Conservation (phyloP, 768 basidiomycete species). For the Podaxis sp. region DNA sequence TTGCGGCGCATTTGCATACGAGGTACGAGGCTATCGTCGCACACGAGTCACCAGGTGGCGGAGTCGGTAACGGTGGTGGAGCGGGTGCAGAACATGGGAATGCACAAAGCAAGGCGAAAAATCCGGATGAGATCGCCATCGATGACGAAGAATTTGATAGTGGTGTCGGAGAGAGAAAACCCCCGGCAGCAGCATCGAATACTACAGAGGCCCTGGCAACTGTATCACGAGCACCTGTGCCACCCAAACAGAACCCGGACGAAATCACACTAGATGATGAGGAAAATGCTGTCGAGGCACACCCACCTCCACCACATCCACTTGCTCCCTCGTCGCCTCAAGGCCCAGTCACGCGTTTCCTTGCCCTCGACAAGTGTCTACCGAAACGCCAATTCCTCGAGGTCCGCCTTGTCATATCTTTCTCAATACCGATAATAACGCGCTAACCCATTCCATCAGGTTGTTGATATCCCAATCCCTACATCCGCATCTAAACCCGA, state of each 20-base stretch:
- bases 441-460: slow-evolving; percentile 36
- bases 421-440: not conserved
- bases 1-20: slow-evolving; percentile 87
- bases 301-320: slow-evolving; percentile 27
- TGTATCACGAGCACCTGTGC: not conserved
- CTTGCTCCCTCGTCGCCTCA: slow-evolving; percentile 12
- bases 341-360: slow-evolving; percentile 62
- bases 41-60: slow-evolving; percentile 31
- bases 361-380: slow-evolving; percentile 91
- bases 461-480: slow-evolving; percentile 56
- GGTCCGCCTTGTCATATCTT: slow-evolving; percentile 36
- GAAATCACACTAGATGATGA: slow-evolving; percentile 51
- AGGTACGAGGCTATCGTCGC: slow-evolving; percentile 74
- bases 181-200: not conserved
- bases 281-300: slow-evolving; percentile 39
- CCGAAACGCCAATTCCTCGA: slow-evolving; percentile 77
- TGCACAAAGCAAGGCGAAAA: slow-evolving; percentile 19
- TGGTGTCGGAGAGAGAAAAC: not conserved
- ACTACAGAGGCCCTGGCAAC: not conserved
- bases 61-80: not conserved
- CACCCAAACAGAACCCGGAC: slow-evolving; percentile 41
- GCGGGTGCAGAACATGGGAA: not conserved
- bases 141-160: slow-evolving; percentile 38
- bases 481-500: slow-evolving; percentile 12
- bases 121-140: slow-evolving; percentile 54